These are phyloP conservation scores for Leucosporidium creatinivorum DNA, from an alignment of 768 basidiomycete genomes.

Conservation along the genomic window DNA sequence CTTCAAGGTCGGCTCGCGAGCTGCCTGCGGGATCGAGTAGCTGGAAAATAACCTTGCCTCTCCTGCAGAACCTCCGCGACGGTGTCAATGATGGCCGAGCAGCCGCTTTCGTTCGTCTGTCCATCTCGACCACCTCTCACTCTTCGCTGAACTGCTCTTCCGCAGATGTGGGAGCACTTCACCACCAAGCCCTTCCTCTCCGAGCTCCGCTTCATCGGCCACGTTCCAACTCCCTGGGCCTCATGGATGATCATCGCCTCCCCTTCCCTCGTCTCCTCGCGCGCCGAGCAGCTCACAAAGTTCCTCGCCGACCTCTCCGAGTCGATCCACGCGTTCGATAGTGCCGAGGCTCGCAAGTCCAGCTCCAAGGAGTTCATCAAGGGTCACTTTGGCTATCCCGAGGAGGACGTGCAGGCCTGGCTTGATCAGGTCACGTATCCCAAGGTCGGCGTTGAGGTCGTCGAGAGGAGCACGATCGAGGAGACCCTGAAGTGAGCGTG, in stretches of 20 bases:
- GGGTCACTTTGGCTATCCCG: slow-evolving; percentile 68
- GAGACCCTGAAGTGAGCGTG: slow-evolving; percentile 29
- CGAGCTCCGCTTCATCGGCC: slow-evolving; percentile 32
- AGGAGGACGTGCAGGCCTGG: slow-evolving; percentile 65
- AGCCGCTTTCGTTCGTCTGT: slow-evolving; percentile 61
- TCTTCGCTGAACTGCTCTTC: neutral
- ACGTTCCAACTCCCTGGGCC: slow-evolving; percentile 79
- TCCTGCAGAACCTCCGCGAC: slow-evolving; percentile 51
- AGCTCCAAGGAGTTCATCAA: slow-evolving; percentile 68
- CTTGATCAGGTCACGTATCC: slow-evolving; percentile 34
- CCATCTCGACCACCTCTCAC: neutral
- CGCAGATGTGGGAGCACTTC: slow-evolving; percentile 47
- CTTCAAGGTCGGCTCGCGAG: slow-evolving; percentile 53
- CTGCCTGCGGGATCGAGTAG: neutral
- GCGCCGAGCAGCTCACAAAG: slow-evolving; percentile 39
- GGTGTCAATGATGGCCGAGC: slow-evolving; percentile 84
- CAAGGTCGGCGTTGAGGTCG: slow-evolving; percentile 17
- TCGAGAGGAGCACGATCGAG: slow-evolving; percentile 27
- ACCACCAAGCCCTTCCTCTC: slow-evolving; percentile 51
- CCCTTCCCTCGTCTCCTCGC: slow-evolving; percentile 15
- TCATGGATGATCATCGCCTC: slow-evolving; percentile 78
- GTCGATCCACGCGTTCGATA: slow-evolving; percentile 59
- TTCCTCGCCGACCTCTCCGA: slow-evolving; percentile 62
- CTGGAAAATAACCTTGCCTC: slow-evolving; percentile 29
- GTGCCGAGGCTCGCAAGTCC: slow-evolving; percentile 49